A percentile compares a stretch with the other conserved stretches of the same genome.
These are phyloP conservation scores for Anacardium occidentale DNA, from an alignment of 345 rosid species.

Conservation along the genomic window DNA sequence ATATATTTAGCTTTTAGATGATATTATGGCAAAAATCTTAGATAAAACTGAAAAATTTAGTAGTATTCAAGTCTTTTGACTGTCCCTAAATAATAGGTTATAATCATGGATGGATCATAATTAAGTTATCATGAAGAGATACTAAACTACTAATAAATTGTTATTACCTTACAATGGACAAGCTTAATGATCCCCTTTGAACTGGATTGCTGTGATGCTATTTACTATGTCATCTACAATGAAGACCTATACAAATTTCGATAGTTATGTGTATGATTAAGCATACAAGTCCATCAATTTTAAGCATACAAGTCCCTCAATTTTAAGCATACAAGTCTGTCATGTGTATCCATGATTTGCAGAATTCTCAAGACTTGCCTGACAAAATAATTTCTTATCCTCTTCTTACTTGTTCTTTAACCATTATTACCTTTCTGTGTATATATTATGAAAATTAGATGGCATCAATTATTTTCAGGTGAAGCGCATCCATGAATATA, in stretches of 20 bases:
- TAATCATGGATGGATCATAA: not conserved
- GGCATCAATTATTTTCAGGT: conserved; percentile 41
- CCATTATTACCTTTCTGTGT: not conserved
- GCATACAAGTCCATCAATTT: not conserved
- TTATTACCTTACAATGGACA: not conserved
- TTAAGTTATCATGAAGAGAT: not conserved
- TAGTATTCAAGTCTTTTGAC: not conserved
- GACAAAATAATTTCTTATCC: not conserved
- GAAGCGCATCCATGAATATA: conserved; percentile 80
- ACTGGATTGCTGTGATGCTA: not conserved
- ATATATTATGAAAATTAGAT: not conserved
- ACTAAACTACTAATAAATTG: not conserved
- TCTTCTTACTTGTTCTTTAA: not conserved
- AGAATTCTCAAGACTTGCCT: not conserved
- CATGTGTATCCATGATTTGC: not conserved
- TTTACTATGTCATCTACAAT: not conserved
- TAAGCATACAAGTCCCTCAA: not conserved
- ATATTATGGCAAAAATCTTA: not conserved
- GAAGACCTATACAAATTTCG: not conserved
- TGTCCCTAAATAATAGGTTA: not conserved
- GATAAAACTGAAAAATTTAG: not conserved
- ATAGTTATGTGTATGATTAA: not conserved
- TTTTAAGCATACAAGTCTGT: not conserved
- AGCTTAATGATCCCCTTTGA: not conserved
- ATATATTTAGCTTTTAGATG: conserved; percentile 7